Base-by-base conservation (phyloP, 2,329 filamentous ascomycete species). In the Beauveria caledonica region DNA sequence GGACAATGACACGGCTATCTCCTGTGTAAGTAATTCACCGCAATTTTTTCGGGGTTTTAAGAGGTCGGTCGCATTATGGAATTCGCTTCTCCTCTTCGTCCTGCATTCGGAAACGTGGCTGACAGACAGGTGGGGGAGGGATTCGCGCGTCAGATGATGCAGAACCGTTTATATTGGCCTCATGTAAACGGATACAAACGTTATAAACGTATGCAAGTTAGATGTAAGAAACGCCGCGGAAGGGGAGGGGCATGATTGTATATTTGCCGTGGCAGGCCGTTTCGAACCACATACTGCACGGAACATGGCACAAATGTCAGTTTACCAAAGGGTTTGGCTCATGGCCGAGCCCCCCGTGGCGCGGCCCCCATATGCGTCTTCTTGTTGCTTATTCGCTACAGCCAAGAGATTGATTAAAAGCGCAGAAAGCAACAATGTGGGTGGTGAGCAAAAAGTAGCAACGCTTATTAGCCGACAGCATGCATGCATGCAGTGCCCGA, bases 131-230 rank as follows among this genome's bases (percentile, higher is more conserved):
- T 19, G 15, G 29, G 54, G 44, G 45, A 11, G 54, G 44, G 45
- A 11, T 19, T 10, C 9, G 27, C n/a, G 29, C 48, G 50, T 58
- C 55, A 58, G 55, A 58, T 58, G 55, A 58, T 58, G 45, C 49
- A 49, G 45, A 13, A 33, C 23, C 19, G 55, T 42, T 40, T 57
- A 40, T 49, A 40, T 49, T 58, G 25, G 29, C 45, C 21, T 42
- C 55, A 44, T 49, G 46, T 49, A 49, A 33, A 33, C 29, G 29
- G 11, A 33, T 33, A 11, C 29, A 33, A 33, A 33, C 3, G 29
- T 8, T 33, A 33, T 33, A 33, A 33, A 10, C 10, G 29, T 33
- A 33, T 33, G 29, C 10, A 11, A 27, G 15, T 50, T 50, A 50
- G 1, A 56, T 25, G 44, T 33, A 44, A 33, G 23, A 48, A 39